Evolutionary conservation across 2,329 filamentous ascomycete genomes (phyloP), one percentile per base, ranked within the genome.

Genomic region (Pseudogymnoascus sp.): DNA sequence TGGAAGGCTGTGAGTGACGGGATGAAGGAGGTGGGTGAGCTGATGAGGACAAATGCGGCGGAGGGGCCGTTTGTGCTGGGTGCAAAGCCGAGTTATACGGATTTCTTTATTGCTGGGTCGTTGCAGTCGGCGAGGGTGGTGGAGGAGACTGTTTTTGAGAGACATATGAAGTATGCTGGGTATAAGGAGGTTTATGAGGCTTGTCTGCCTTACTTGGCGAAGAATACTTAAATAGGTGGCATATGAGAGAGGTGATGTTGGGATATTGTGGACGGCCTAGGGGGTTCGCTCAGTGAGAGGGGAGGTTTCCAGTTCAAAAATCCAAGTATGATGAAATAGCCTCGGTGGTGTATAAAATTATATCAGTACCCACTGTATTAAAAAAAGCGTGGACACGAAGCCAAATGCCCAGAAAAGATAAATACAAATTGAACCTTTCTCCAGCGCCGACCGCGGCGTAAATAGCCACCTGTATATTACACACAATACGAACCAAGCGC

Each of bases 51-150:
- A 21, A 63, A 77, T 61, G 69, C 68, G 47, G 72, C 66, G 1
- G 71, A 75, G 0, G 76, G 76, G 1, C 75, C 74, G 21, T 78
- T 78, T 69, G 68, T 78, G 62, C 66, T 77, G 59, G 76, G 76
- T 8, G 67, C 66, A 1, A n/a, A 42, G 50, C 74, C 75, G 26
- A 76, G 71, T 62, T 70, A 68, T 33, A 73, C 73, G 14, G 76
- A 77, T 63, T 78, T 78, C 65, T 76, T 76, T 38, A 71, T 78
- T 65, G 73, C 74, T 8, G 76, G 75, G 4, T 65, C 67, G 1
- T 64, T 78, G 4, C 73, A 76, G 68, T 68, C 64, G 64, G 71
- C 72, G 38, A 74, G 71, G 56, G 61, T 71, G 63, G 64, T 75
- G 6, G 70, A 74, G 65, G 73, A 74, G 56, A 66, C 61, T 2